Base-by-base conservation (phyloP, 164 flowering plant genomes). In the Vitis amurensis region DNA sequence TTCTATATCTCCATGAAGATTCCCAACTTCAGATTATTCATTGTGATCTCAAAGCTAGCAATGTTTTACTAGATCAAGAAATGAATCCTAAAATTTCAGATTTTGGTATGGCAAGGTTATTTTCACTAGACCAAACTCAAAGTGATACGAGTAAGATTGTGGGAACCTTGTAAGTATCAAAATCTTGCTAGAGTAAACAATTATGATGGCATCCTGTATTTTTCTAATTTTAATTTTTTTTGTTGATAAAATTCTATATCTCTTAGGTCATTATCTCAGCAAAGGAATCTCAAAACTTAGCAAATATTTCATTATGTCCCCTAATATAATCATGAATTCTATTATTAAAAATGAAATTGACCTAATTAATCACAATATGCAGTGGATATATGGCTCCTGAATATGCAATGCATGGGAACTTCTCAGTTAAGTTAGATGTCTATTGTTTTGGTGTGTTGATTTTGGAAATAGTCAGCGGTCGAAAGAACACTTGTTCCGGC, bases 301-400 rank as follows among this genome's bases (percentile, higher is more conserved):
- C 27, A 1, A 23, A 37, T 3, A 37, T 37, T 3, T 37, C 27
- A 23, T 23, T 23, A 23, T 23, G 27, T 23, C 27, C 27, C 27
- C 27, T 23, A 23, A 23, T 23, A 23, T 23, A 23, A 23, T 23
- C 27, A 23, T 23, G 27, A 23, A 23, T 23, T 23, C 27, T 23
- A 23, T 23, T 23, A 23, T 23, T 23, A 23, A 23, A 23, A 23
- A 23, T 23, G 27, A 23, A 37, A 3, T 37, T 0, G 44, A 37
- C 7, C 0, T 37, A 37, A 37, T 0, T 37, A 37, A 3, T 3
- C 7, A 37, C 2, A 37, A 8, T 16, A 15, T 80, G 74, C 65
- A 82, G 86, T 64, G 85, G 88, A 15, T 85, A 88, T 37, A 87
- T 87, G 86, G 64, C 91, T 49, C 91, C 91, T 2, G 89, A 85